These are phyloP conservation scores for Populus simonii DNA, from an alignment of 345 rosid species.

Conservation along the genomic window DNA sequence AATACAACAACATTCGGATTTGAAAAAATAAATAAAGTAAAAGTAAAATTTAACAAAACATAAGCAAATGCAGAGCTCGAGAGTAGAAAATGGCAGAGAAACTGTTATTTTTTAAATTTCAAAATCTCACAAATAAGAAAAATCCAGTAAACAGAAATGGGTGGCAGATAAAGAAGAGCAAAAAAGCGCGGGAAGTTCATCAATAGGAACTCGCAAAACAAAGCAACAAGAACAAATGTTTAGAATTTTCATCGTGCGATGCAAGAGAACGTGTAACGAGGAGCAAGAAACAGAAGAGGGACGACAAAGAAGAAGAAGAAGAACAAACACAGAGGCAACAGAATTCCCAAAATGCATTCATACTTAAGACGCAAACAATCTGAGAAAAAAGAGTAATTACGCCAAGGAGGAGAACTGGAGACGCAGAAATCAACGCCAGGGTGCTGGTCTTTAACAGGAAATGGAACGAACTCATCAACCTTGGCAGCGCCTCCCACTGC, in stretches of 20 bases:
- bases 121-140: background rate
- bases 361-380: background rate
- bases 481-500: constrained; percentile 33
- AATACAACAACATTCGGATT: no score
- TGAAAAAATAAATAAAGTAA: no score
- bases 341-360: background rate
- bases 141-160: background rate
- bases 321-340: background rate
- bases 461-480: constrained; percentile 64
- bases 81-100: no score
- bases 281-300: background rate
- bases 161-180: background rate
- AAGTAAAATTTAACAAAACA: no score
- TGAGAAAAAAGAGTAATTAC: constrained; percentile 30
- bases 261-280: background rate
- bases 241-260: background rate
- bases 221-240: background rate
- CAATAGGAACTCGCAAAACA: background rate
- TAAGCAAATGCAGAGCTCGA: no score
- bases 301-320: background rate
- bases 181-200: constrained; percentile 14
- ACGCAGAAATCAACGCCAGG: constrained; percentile 78
- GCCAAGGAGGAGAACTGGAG: constrained; percentile 78
- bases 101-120: no score
- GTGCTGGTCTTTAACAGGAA: constrained; percentile 81